Base-by-base conservation (phyloP, 2,329 filamentous ascomycete genomes). In the Neofusicoccum ribis region DNA sequence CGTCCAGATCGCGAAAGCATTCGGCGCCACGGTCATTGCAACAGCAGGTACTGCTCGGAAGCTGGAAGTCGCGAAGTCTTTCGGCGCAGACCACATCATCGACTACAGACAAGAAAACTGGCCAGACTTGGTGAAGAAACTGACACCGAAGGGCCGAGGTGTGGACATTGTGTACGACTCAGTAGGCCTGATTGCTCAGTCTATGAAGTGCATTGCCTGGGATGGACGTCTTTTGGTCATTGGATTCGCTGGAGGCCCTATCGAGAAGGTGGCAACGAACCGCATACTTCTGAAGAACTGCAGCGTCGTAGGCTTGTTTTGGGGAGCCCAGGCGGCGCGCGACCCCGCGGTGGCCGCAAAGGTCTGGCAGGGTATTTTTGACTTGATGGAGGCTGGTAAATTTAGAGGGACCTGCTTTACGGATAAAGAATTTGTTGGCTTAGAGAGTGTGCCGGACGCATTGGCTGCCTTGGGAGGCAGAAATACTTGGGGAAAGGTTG, bases 111-210 rank as follows among this genome's bases (percentile, higher is more conserved):
- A 90, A 68, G 74, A 82, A 2, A 80, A 83, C 63, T 89, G 86
- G 86, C 84, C 86, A 2, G 82, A 88, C 68, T 77, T 88, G 67
- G 92, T 97, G 54, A 91, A 91, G 81, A 88, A 86, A 70, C 78
- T 98, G 66, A 94, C 90, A 4, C 91, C 91, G 0, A 86, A 88
- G 68, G 86, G 86, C 1, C 81, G 83, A 49, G 88, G 93, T 11
- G 93, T 97, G 17, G 93, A 98, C 78, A 92, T 98, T 60, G 93
- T 98, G 23, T 98, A 92, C 80, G 94, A 98, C 77, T 93, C 94
- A 12, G 94, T 98, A 1, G 94, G 94, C 0, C 81, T 97, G 75
- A 91, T 97, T 58, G 92, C 96, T 69, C 85, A 88, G 74, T 92
- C 89, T 70, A 91, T 93, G 70, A 97, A 96, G 79, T 97, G 94